A percentile compares a stretch with the other conserved stretches of the same genome.
Evolutionary conservation across 768 basidiomycete species (phyloP).

Genomic region (Asterophora parasitica): DNA sequence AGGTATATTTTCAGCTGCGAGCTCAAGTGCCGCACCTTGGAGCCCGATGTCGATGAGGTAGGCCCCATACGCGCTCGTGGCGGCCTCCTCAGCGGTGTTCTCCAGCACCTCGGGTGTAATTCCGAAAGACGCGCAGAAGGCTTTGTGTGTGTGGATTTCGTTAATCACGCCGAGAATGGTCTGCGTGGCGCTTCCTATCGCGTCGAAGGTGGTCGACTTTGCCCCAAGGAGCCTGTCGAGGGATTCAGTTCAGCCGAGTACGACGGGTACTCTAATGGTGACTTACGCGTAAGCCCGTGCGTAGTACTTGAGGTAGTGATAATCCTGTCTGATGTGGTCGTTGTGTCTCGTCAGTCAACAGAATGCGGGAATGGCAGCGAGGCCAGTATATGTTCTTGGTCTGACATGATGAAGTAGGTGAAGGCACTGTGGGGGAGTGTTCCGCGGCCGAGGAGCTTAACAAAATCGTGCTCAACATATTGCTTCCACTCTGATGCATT

Average conservation of each 20-base stretch:
- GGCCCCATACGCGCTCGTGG: slow-evolving; percentile 82
- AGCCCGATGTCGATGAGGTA: slow-evolving; percentile 79
- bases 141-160: slow-evolving; percentile 70
- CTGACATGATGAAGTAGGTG: slow-evolving; percentile 80
- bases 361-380: background rate
- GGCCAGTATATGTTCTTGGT: background rate
- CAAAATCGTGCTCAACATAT: slow-evolving; percentile 84
- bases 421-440: slow-evolving; percentile 64
- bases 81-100: slow-evolving; percentile 56
- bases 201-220: slow-evolving; percentile 63
- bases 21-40: slow-evolving; percentile 39
- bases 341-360: background rate
- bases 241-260: background rate
- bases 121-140: slow-evolving; percentile 69
- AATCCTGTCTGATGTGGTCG: slow-evolving; percentile 63
- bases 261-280: background rate
- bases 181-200: slow-evolving; percentile 58
- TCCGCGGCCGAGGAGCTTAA: slow-evolving; percentile 68
- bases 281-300: slow-evolving; percentile 72
- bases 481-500: slow-evolving; percentile 56
- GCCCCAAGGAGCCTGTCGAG: slow-evolving; percentile 60
- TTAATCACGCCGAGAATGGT: slow-evolving; percentile 59
- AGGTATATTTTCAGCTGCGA: too few species aligned
- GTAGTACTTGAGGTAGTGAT: slow-evolving; percentile 79
- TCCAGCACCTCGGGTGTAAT: slow-evolving; percentile 58